Base-by-base conservation (phyloP, 768 basidiomycete species). In the Collybia mongolica region DNA sequence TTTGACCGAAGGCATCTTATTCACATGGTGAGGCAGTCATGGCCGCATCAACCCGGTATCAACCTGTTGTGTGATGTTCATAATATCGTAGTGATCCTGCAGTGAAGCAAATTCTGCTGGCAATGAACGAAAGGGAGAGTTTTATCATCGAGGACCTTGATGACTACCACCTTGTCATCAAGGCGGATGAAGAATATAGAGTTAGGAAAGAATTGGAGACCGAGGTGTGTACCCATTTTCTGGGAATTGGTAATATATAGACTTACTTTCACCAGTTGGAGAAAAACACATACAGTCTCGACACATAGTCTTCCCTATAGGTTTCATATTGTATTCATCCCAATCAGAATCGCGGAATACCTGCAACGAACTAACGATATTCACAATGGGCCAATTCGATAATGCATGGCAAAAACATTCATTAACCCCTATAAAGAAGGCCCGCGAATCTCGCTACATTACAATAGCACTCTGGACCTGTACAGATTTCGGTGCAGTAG, bases 101-200 rank as follows among this genome's bases (percentile, higher is more conserved):
- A 1, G 92, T 94, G 52, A 94, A 93, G 67, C 90, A 93, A 63
- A 91, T 93, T 48, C 74, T 93, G 29, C 72, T 92, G 45, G 72
- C 82, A 28, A 82, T 93, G 84, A 89, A 93, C 62, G 88, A 93
- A 61, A 84, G 79, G 60, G 74, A 81, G 7, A 80, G 75, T 47
- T 94, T 94, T 65, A 85, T 94, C 54, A 89, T 94, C 53, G 88
- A 93, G 58, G 92, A 94, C 59, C 65, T 94, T 20, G 92, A 93
- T 61, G 89, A 92, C 57, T 79, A 82, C 54, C 90, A 93, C 67
- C 60, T 94, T 1, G 82, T 93, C 46, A 87, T 93, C 65, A 88
- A 88, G 60, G 84, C 86, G 1, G 92, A 93, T 51, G 83, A 86
- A 53, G 87, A 93, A 63, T 87, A 83, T 57, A 71, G 82, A 20